Conservation (phyloP, 257 asterid genomes). For the Solanum chiquidenum region DNA sequence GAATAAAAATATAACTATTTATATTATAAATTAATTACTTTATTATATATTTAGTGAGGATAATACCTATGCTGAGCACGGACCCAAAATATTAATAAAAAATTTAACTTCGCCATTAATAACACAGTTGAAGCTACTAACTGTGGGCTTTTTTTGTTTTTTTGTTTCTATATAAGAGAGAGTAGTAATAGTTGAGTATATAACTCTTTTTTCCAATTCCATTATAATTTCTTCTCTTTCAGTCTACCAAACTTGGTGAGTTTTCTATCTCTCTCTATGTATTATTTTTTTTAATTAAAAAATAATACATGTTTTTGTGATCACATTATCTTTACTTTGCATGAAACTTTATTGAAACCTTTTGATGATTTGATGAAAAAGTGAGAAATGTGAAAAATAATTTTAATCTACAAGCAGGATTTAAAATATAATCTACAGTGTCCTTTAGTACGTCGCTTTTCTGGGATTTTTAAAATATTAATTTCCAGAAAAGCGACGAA, state of each 20-base stretch:
- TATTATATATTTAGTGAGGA: no score
- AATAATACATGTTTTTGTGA: not conserved
- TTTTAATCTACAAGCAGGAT: not conserved
- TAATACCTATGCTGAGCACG: no score
- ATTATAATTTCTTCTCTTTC: not conserved
- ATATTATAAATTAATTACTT: no score
- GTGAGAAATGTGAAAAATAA: not conserved
- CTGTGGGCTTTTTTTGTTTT: not conserved
- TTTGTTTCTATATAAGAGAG: not conserved
- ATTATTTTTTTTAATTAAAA: no score
- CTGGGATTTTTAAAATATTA: no score
- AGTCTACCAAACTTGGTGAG: not conserved
- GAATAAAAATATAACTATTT: no score
- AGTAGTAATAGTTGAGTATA: not conserved
- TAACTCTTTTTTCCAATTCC: not conserved
- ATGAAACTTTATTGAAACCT: not conserved
- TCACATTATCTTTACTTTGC: not conserved
- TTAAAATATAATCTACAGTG: no score
- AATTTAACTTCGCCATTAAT: no score
- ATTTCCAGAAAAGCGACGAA: no score
- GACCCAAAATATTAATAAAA: no score
- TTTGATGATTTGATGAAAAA: no score
- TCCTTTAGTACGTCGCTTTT: no score
- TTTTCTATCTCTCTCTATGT: not conserved
- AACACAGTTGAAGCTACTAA: not conserved